phyloP scores from a whole-genome alignment of 139 green algal genomes.

The Pleodorina starrii region DNA sequence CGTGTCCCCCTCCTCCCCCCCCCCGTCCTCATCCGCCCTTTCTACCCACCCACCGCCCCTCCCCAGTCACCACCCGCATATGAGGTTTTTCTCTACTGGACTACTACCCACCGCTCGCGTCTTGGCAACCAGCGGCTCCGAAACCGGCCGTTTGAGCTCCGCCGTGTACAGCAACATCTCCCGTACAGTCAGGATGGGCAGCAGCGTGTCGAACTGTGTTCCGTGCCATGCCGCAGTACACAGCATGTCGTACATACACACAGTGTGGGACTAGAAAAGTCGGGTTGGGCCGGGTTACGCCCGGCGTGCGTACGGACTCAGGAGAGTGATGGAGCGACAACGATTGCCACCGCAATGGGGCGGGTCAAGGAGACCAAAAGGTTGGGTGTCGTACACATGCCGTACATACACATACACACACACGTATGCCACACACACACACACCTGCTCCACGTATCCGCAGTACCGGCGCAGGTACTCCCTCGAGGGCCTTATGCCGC shows the following conservation, averaged over 20 bases:
- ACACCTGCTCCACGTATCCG: constrained; percentile 54
- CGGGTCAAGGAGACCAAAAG: not conserved
- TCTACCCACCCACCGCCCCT: not conserved
- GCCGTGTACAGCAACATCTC: constrained; percentile 90
- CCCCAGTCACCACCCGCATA: too few relatives aligned
- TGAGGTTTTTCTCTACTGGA: too few relatives aligned
- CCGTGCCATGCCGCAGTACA: too few relatives aligned
- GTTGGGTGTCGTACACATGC: too few relatives aligned
- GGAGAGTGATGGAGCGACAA: too few relatives aligned
- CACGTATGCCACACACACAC: too few relatives aligned
- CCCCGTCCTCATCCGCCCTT: not conserved
- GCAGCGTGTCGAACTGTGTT: constrained; percentile 78
- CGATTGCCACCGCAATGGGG: too few relatives aligned
- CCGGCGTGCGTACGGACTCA: too few relatives aligned
- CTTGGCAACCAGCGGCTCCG: constrained; percentile 61
- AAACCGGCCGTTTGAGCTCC: constrained; percentile 66
- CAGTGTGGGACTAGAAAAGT: not conserved
- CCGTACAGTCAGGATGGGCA: constrained; percentile 75
- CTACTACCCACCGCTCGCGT: constrained; percentile 59
- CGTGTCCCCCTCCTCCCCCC: too few relatives aligned
- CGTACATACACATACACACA: too few relatives aligned
- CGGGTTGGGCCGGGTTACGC: not conserved
- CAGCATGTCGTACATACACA: not conserved
- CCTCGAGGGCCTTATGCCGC: constrained; percentile 62
- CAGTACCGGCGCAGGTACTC: constrained; percentile 73